A percentile compares a stretch with the other conserved stretches of the same genome.
These are phyloP conservation scores for Hypoxylon sp. DNA, from an alignment of 2,329 filamentous ascomycete species.

Conservation along the genomic window DNA sequence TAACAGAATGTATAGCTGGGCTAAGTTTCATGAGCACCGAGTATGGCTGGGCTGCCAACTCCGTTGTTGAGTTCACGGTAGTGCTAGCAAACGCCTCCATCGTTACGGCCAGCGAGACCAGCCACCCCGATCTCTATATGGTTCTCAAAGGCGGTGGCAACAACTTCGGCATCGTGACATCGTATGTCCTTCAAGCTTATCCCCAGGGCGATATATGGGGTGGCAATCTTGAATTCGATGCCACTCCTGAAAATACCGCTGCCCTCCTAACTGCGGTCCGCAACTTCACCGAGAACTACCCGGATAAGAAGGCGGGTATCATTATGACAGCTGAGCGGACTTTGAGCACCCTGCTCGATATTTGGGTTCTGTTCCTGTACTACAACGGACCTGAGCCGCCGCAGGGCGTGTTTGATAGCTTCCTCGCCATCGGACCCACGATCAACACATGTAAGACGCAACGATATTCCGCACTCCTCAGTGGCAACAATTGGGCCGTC, in stretches of 20 bases:
- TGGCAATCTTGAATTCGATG: slow-evolving; percentile 59
- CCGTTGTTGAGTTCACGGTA: slow-evolving; percentile 64
- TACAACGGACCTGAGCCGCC: slow-evolving; percentile 72
- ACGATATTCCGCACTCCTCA: slow-evolving; percentile 64
- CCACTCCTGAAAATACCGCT: slow-evolving; percentile 51
- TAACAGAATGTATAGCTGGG: slow-evolving; percentile 61
- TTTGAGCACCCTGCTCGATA: slow-evolving; percentile 61
- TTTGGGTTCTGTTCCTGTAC: slow-evolving; percentile 74
- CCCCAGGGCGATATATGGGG: slow-evolving; percentile 61
- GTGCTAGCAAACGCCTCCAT: slow-evolving; percentile 67
- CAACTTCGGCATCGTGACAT: slow-evolving; percentile 68
- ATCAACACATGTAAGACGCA: slow-evolving; percentile 64
- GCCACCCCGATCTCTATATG: slow-evolving; percentile 65
- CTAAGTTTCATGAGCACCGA: slow-evolving; percentile 67
- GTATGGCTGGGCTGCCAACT: slow-evolving; percentile 67
- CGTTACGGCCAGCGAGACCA: slow-evolving; percentile 60
- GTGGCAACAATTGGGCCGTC: slow-evolving; percentile 60
- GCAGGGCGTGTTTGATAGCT: slow-evolving; percentile 68
- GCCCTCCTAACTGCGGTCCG: slow-evolving; percentile 63
- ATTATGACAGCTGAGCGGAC: slow-evolving; percentile 69
- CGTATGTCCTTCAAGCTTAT: slow-evolving; percentile 62
- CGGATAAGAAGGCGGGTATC: slow-evolving; percentile 72
- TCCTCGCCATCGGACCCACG: slow-evolving; percentile 63
- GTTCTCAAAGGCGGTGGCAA: slow-evolving; percentile 70
- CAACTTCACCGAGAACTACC: slow-evolving; percentile 71